Percentiles rank a stretch among this genome's conserved stretches.
Evolutionary conservation across 805 yeast genomes (phyloP).

Genomic region (Cyberlindnera americana): DNA sequence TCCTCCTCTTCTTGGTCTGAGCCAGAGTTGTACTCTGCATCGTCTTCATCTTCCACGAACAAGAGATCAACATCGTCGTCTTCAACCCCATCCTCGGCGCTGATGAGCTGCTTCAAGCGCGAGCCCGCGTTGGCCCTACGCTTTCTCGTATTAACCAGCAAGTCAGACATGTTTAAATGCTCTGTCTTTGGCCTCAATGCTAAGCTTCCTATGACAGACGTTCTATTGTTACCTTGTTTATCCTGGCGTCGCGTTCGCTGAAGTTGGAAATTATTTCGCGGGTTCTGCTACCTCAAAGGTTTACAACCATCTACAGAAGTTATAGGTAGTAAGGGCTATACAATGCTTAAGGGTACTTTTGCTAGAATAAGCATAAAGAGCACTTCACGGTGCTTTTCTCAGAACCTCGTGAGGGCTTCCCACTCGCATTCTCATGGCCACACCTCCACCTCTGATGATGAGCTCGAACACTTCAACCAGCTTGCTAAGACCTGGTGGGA

Average conservation of each 20-base stretch:
- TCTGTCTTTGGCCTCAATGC: too few species aligned
- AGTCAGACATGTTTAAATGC: too few species aligned
- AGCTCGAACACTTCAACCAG: conserved; percentile 75
- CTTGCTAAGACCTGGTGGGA: conserved; percentile 99
- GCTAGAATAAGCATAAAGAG: not conserved
- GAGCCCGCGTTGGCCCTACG: conserved; percentile 91
- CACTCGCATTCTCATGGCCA: conserved; percentile 10
- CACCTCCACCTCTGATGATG: conserved; percentile 51
- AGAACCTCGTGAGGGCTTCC: not conserved
- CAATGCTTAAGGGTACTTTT: not conserved
- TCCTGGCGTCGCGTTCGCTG: not conserved
- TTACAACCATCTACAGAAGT: too few species aligned
- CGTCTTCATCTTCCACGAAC: conserved; percentile 62
- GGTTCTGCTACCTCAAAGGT: too few species aligned
- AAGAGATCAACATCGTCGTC: conserved; percentile 74
- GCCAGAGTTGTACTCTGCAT: conserved; percentile 40
- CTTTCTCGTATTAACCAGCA: conserved; percentile 69
- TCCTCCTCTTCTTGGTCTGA: conserved; percentile 31
- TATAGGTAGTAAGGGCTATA: too few species aligned
- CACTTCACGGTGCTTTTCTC: not conserved
- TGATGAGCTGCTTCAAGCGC: conserved; percentile 66
- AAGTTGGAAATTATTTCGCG: not conserved
- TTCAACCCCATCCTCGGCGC: conserved; percentile 52
- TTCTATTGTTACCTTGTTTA: not conserved
- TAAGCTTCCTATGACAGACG: too few species aligned